Base-by-base conservation (phyloP, 305 asterid species). In the Fraxinus baroniana region DNA sequence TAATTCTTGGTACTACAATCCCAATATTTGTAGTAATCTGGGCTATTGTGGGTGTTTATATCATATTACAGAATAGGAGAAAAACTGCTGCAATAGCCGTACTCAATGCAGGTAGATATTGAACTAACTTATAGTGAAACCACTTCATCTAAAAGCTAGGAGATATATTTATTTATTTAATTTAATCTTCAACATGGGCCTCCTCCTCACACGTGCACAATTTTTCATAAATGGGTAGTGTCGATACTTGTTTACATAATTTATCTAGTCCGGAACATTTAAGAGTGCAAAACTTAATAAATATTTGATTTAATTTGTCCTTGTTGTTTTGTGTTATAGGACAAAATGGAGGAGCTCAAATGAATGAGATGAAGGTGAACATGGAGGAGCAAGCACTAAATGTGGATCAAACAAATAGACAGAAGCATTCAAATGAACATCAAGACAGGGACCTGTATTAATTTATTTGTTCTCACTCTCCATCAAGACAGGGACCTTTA, bases 21-120 rank as follows among this genome's bases (percentile, higher is more conserved):
- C 87, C 87, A 30, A n/a, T 41, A 20, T 80, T 83, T 64, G 8
- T 91, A 55, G 78, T 86, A 8, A 60, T 81, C 26, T 90, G 91
- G 88, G 86, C 46, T 5, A n/a, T 82, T 39, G 74, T 37, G n/a
- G 85, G 85, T 15, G 78, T 83, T 80, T 52, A 84, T 39, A 49
- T 72, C 18, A 55, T 88, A 24, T 17, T 83, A 26, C 84, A 81
- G 28, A 15, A 74, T 12, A 80, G 62, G 55, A 74, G 71, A 77
- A 81, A 76, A 57, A 46, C 84, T 4, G 64, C 84, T 17, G 80
- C 84, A 0, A 20, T 41, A 2, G 81, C 73, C 10, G 70, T 77
- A 20, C 44, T 39, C 3, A 3, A 17, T 33, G 55, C 44, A 79
- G 46, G 68, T 82, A 35, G 30, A 20, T 52, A 78, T 64, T 64